Conservation (phyloP, 495 filamentous ascomycete species). For the Neurospora cerealis region DNA sequence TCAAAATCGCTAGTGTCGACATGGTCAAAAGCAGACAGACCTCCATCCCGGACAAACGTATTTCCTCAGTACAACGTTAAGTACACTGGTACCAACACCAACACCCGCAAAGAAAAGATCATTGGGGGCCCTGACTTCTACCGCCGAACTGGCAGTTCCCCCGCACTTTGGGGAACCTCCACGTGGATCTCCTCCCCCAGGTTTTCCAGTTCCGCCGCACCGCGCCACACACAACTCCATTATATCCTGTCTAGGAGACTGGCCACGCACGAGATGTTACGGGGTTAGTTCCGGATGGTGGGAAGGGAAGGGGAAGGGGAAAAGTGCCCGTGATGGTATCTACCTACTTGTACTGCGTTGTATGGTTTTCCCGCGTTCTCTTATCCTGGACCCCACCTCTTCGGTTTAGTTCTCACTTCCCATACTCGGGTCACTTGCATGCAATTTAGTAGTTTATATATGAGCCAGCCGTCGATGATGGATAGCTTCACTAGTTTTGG, state of each 20-base stretch:
- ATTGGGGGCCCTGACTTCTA: background rate
- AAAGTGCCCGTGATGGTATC: background rate
- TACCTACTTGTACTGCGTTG: background rate
- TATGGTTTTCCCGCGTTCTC: background rate
- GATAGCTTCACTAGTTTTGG: background rate
- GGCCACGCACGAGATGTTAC: background rate
- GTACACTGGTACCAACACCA: background rate
- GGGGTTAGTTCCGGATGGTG: background rate
- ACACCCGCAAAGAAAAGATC: background rate
- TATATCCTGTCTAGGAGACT: background rate
- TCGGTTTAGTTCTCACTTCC: background rate
- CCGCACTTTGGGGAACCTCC: background rate
- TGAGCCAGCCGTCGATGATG: background rate
- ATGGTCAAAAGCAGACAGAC: background rate
- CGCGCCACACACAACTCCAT: background rate
- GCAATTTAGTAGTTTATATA: background rate
- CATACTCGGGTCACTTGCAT: background rate
- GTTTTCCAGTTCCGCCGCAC: background rate
- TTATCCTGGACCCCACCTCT: background rate
- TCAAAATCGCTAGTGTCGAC: background rate
- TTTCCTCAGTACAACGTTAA: background rate
- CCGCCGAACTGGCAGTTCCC: background rate
- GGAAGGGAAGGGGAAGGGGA: background rate
- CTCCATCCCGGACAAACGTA: background rate
- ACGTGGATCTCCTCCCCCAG: background rate